Evolutionary conservation across 1,284 basidiomycete genomes (phyloP).

Genomic region (Mycosarcoma mackinlayi): DNA sequence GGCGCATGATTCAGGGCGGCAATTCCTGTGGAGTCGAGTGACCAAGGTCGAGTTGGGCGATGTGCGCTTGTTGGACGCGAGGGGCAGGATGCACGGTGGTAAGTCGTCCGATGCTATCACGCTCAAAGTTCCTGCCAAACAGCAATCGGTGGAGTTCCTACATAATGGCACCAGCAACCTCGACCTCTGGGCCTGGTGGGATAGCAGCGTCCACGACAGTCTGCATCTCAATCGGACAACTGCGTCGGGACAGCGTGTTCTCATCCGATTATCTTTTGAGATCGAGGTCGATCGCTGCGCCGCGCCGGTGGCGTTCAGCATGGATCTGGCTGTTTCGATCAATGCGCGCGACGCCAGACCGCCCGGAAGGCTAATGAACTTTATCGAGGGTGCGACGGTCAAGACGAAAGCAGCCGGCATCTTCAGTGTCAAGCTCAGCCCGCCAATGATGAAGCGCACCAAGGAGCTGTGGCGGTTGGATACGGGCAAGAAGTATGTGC

Average conservation of each 20-base stretch:
- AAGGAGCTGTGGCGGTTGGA: constrained; percentile 93
- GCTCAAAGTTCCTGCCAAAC: constrained; percentile 50
- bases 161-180: constrained; percentile 56
- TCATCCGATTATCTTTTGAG: constrained; percentile 81
- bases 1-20: constrained; percentile 86
- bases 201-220: constrained; percentile 90
- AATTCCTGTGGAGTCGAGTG: constrained; percentile 85
- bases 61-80: constrained; percentile 83
- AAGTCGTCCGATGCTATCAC: constrained; percentile 68
- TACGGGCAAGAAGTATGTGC: constrained; percentile 90
- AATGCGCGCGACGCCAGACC: constrained; percentile 85
- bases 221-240: constrained; percentile 87
- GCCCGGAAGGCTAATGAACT: constrained; percentile 80
- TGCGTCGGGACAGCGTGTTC: constrained; percentile 78
- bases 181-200: constrained; percentile 77
- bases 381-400: constrained; percentile 50
- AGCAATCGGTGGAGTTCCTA: constrained; percentile 54
- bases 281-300: constrained; percentile 84
- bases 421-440: constrained; percentile 82
- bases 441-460: constrained; percentile 85
- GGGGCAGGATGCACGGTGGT: constrained; percentile 82
- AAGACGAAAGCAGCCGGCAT: constrained; percentile 77
- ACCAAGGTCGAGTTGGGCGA: constrained; percentile 82
- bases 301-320: constrained; percentile 83
- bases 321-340: constrained; percentile 89